Percentiles rank a stretch among this genome's conserved stretches.
These are phyloP conservation scores for Calonectria pseudoreteaudii DNA, from an alignment of 2,329 filamentous ascomycete genomes.

Conservation along the genomic window DNA sequence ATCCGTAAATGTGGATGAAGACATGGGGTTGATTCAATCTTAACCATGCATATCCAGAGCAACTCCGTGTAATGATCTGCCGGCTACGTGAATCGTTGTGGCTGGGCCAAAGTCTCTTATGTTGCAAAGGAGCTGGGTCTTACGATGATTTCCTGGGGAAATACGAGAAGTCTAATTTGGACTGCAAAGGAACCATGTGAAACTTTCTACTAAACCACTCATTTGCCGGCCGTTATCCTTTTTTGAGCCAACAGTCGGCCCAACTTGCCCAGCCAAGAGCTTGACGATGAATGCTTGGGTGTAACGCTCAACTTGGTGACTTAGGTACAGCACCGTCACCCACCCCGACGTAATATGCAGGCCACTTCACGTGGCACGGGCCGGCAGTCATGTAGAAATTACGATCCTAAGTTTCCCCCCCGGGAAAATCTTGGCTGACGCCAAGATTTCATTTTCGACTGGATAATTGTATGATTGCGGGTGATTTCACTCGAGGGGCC, in stretches of 20 bases:
- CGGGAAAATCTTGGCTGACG: background rate
- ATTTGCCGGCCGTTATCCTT: background rate
- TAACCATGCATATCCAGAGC: background rate
- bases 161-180: slow-evolving; percentile 16
- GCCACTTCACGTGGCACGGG: background rate
- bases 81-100: background rate
- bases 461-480: background rate
- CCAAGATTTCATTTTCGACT: background rate
- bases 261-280: background rate
- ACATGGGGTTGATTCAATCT: background rate
- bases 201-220: background rate
- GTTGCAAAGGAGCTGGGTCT: background rate
- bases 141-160: slow-evolving; percentile 22
- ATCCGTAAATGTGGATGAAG: background rate
- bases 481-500: background rate
- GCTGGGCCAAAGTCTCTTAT: background rate
- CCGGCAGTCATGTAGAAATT: background rate
- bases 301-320: background rate
- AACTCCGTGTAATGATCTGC: background rate
- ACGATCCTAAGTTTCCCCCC: background rate
- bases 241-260: background rate
- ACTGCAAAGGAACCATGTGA: background rate
- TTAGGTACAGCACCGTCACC: background rate
- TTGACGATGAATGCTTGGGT: background rate
- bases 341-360: background rate